Base-by-base conservation (phyloP, 2,329 filamentous ascomycete species). In the Apiospora aurea region DNA sequence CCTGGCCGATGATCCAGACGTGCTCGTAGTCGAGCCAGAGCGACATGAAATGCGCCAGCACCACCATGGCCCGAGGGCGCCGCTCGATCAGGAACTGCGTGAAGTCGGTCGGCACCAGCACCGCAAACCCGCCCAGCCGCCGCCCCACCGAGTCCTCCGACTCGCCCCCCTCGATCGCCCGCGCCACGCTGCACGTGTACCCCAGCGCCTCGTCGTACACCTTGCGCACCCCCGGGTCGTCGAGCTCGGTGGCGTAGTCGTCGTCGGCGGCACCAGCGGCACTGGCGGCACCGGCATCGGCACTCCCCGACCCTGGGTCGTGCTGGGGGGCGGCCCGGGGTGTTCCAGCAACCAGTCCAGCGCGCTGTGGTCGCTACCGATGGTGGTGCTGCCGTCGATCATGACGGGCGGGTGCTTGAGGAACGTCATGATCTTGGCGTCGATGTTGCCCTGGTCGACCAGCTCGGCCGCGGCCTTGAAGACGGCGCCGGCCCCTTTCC, bases 21-120 rank as follows among this genome's bases (percentile, higher is more conserved):
- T 81, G 74, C 21, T 81, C 79, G 44, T 79, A 79, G 5, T 78
- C 75, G 2, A 83, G 71, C 81, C 81, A 83, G 13, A 82, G 72
- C 21, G 80, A 72, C 80, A 83, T 82, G 74, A 82, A 83, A 69
- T 82, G 80, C 2, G 82, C 82, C n/a, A 83, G 71, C 10, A 81
- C 75, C 16, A 83, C 81, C 70, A 83, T 75, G 16, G 81, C 82
- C 13, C 82, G 77, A 1, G 81, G 81, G 24, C 81, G 76, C 26
- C 79, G 76, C 75, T 83, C 78, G 44, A 77, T 76, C 64, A 82
- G 74, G 70, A 81, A 81, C 53, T 76, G 77, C 61, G 77, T 78
- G 67, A 82, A 80, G n/a, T 80, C 75, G 69, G 76, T 75, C 16
- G 81, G 79, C 69, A 81, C 77, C 76, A 77, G 82, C 61, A 82